phyloP scores from a whole-genome alignment of 306 rosid genomes.

The Arachis stenosperma region DNA sequence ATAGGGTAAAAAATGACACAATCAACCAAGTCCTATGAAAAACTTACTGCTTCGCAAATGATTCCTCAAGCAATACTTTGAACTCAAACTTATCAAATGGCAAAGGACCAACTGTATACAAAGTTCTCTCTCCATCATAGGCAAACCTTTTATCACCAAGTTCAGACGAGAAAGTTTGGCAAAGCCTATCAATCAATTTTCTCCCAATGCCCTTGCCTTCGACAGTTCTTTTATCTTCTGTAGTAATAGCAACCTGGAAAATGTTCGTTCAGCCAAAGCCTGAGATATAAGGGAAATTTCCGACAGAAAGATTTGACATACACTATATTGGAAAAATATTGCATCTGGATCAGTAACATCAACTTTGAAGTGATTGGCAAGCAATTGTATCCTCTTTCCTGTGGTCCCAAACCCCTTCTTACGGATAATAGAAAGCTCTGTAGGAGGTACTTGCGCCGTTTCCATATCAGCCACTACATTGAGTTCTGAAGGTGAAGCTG shows the following conservation, averaged over 20 bases:
- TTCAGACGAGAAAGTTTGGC: constrained; percentile 66
- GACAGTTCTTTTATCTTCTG: constrained; percentile 61
- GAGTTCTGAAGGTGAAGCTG: constrained; percentile 45
- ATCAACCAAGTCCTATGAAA: constrained; percentile 9
- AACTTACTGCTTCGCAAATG: constrained; percentile 63
- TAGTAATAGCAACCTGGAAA: constrained; percentile 69
- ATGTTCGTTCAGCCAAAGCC: constrained; percentile 29
- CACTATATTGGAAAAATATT: constrained; percentile 81
- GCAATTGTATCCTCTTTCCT: constrained; percentile 59
- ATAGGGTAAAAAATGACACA: constrained; percentile 22
- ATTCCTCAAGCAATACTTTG: constrained; percentile 73
- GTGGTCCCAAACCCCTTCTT: constrained; percentile 64
- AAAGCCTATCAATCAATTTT: constrained; percentile 74
- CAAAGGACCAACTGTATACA: constrained; percentile 80
- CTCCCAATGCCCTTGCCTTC: constrained; percentile 74
- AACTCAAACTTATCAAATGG: constrained; percentile 60
- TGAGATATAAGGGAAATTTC: constrained; percentile 3
- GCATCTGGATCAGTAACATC: constrained; percentile 61
- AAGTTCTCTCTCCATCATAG: constrained; percentile 76
- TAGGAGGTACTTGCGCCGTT: constrained; percentile 39
- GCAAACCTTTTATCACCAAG: constrained; percentile 66
- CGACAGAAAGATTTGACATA: constrained; percentile 46
- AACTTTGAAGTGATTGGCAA: constrained; percentile 72
- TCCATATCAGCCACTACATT: constrained; percentile 35
- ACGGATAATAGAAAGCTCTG: constrained; percentile 54